These are phyloP conservation scores for Nidula niveotomentosa DNA, from an alignment of 1,284 basidiomycete species.

Conservation along the genomic window DNA sequence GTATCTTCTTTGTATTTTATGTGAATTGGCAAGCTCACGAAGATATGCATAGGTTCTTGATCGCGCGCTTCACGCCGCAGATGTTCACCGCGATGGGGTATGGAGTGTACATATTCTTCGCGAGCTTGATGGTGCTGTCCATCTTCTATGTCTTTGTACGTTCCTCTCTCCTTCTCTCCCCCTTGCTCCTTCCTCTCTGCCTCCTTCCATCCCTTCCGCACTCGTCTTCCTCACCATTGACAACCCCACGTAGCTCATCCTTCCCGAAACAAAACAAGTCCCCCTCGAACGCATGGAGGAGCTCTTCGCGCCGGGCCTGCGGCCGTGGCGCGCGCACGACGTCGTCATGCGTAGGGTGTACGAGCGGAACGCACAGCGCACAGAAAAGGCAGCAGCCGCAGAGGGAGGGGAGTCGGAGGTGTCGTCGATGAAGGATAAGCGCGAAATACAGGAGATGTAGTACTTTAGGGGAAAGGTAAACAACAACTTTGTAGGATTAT, in stretches of 20 bases:
- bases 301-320: slow-evolving; percentile 25
- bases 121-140: slow-evolving; percentile 30
- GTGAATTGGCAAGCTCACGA: neutral
- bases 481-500: too few relatives aligned
- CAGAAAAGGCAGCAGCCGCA: too few relatives aligned
- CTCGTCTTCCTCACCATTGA: too few relatives aligned
- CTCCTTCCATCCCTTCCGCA: neutral
- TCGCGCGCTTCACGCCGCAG: slow-evolving; percentile 32
- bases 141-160: slow-evolving; percentile 28
- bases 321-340: slow-evolving; percentile 21
- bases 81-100: slow-evolving; percentile 34
- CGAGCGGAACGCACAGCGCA: neutral
- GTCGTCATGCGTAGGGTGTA: slow-evolving; percentile 14
- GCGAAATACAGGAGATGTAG: too few relatives aligned
- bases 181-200: neutral
- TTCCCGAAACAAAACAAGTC: slow-evolving; percentile 33
- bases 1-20: neutral
- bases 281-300: slow-evolving; percentile 36
- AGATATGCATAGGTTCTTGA: slow-evolving; percentile 20
- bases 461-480: too few relatives aligned
- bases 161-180: slow-evolving; percentile 1
- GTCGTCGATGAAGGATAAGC: too few relatives aligned
- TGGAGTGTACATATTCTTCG: slow-evolving; percentile 36
- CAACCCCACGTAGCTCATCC: slow-evolving; percentile 15
- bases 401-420: too few relatives aligned